Evolutionary conservation across 2,329 filamentous ascomycete species (phyloP).

Genomic region (Parafenestella ontariensis): DNA sequence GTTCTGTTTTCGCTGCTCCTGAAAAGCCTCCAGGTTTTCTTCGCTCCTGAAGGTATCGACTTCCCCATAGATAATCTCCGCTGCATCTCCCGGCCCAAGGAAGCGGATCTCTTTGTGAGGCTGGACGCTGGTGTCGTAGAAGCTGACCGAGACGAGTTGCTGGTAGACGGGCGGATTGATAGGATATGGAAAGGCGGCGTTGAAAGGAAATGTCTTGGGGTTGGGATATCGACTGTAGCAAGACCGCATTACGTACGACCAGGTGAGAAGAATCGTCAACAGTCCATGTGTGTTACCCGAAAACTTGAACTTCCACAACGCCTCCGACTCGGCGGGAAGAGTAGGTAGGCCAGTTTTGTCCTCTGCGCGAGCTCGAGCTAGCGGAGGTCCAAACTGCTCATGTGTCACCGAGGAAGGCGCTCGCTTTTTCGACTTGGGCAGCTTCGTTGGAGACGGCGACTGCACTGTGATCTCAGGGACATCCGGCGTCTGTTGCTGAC

Average conservation of each 20-base stretch:
- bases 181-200: slow-evolving; percentile 24
- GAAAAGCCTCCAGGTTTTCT: neutral
- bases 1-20: neutral
- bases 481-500: neutral
- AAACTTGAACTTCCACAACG: slow-evolving; percentile 11
- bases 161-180: slow-evolving; percentile 16
- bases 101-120: slow-evolving; percentile 27
- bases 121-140: slow-evolving; percentile 26
- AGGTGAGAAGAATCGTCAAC: slow-evolving; percentile 23
- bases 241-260: slow-evolving; percentile 23
- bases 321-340: slow-evolving; percentile 6
- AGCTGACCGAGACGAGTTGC: slow-evolving; percentile 22
- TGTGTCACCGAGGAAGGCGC: neutral
- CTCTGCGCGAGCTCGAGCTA: slow-evolving; percentile 2
- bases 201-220: slow-evolving; percentile 15
- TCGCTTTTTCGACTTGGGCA: slow-evolving; percentile 9
- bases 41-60: slow-evolving; percentile 28
- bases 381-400: neutral
- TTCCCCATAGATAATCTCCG: slow-evolving; percentile 24
- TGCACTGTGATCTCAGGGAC: slow-evolving; percentile 6
- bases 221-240: slow-evolving; percentile 14
- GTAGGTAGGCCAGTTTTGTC: slow-evolving; percentile 11
- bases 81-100: slow-evolving; percentile 25
- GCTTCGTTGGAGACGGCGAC: slow-evolving; percentile 8
- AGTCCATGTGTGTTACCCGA: slow-evolving; percentile 25